Evolutionary conservation across 2,329 filamentous ascomycete genomes (phyloP).

Genomic region (Chaetomium sp.): DNA sequence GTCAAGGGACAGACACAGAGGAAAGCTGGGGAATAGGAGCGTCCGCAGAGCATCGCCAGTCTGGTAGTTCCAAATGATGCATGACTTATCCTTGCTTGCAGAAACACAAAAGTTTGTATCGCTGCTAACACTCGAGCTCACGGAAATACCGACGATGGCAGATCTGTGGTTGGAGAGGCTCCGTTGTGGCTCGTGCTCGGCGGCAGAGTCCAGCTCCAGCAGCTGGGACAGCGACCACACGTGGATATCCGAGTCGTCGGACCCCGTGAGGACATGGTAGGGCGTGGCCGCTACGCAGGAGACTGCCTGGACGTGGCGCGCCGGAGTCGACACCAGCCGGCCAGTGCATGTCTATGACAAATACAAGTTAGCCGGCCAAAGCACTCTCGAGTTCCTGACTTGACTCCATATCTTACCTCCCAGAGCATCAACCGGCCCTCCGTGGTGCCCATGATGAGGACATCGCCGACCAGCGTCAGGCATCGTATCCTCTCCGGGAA

Average conservation of each 20-base stretch:
- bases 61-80: constrained; percentile 90
- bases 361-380: constrained; percentile 27
- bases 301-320: constrained; percentile 78
- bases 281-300: constrained; percentile 73
- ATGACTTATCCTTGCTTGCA: constrained; percentile 81
- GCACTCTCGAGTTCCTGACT: background rate
- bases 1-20: constrained; percentile 75
- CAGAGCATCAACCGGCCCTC: constrained; percentile 86
- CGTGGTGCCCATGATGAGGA: constrained; percentile 78
- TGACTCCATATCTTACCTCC: constrained; percentile 65
- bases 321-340: constrained; percentile 72
- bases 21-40: constrained; percentile 73
- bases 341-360: constrained; percentile 67
- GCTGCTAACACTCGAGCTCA: constrained; percentile 66
- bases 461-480: constrained; percentile 69
- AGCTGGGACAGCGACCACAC: constrained; percentile 84
- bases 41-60: constrained; percentile 77
- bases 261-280: constrained; percentile 74
- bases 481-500: constrained; percentile 86
- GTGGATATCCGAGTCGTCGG: constrained; percentile 85
- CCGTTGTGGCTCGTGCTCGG: constrained; percentile 68
- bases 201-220: constrained; percentile 59
- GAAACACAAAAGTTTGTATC: constrained; percentile 83
- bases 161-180: constrained; percentile 78
- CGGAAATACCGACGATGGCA: constrained; percentile 65